phyloP scores from a whole-genome alignment of 345 rosid species.

The Eucalyptus pauciflora region DNA sequence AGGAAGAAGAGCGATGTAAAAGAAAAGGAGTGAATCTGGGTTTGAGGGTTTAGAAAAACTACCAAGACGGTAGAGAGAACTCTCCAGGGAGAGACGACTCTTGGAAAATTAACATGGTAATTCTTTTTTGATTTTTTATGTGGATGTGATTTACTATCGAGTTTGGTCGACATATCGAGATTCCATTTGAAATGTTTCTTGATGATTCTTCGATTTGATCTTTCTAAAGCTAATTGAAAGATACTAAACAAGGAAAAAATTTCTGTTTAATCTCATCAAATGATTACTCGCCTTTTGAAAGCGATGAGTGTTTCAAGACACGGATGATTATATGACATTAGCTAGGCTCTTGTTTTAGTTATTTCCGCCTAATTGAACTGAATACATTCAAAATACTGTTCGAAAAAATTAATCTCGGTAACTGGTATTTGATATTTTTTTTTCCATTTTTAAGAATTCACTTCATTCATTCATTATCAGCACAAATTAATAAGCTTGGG shows the following conservation, averaged over 20 bases:
- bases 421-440: not conserved
- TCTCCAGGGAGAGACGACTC: no score
- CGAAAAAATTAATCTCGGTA: not conserved
- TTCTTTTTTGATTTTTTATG: no score
- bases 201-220: not conserved
- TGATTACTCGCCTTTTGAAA: no score
- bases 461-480: not conserved
- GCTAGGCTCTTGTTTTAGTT: no score
- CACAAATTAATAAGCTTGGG: not conserved
- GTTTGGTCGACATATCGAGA: not conserved
- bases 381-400: not conserved
- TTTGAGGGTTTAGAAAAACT: no score
- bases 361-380: no score
- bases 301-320: no score
- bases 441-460: not conserved
- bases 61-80: no score
- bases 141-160: not conserved
- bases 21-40: no score
- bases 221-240: not conserved
- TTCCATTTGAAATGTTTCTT: not conserved
- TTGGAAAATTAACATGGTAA: no score
- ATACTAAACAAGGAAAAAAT: not conserved
- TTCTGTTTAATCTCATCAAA: not conserved
- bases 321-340: no score
- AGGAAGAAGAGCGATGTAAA: no score